Base-by-base conservation (phyloP, 441 rosid genomes). In the Aleurites moluccanus region DNA sequence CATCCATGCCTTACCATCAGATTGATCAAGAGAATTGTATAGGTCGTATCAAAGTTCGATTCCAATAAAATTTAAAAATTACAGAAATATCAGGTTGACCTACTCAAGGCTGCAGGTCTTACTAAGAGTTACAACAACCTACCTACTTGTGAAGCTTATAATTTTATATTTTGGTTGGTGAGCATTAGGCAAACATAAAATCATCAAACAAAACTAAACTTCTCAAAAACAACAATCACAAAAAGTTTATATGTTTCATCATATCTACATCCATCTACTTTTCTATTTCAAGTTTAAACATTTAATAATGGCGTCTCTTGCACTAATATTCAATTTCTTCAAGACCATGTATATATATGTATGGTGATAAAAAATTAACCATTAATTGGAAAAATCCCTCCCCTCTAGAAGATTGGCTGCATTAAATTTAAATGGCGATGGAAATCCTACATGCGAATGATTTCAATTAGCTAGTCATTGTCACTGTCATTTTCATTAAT, bases 221-320 rank as follows among this genome's bases (percentile, higher is more conserved):
- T 72, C n/a, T 30, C 65, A 74, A 61, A 55, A 68, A 6, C 70
- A 30, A 47, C 53, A 14, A 30, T 23, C 21, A 66, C 38, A 1
- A 16, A 60, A 25, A 28, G 9, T 63, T 44, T 57, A 27, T 40
- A 44, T 67, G 62, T 35, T 73, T 30, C 21, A 59, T 66, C 63
- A 20, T 21, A 0, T 15, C 15, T 6, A 67, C 72, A 69, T 45
- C 45, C 59, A 81, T n/a, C 78, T 42, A 49, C 69, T 60, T 61
- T 74, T 63, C 27, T 28, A 1, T 52, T 76, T 11, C 35, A 38
- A 38, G 8, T 38, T 38, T 38, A 1, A 61, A 60, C 45, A 28
- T 79, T 73, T 30, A 63, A 63, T 67, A 35, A 62, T 27, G 28
- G 63, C 47, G 42, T n/a, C 45, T 55, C 65, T 23, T 27, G 50